A percentile compares a stretch with the other conserved stretches of the same genome.
These are phyloP conservation scores for Pezicula radicicola DNA, from an alignment of 2,329 filamentous ascomycete genomes.

Conservation along the genomic window DNA sequence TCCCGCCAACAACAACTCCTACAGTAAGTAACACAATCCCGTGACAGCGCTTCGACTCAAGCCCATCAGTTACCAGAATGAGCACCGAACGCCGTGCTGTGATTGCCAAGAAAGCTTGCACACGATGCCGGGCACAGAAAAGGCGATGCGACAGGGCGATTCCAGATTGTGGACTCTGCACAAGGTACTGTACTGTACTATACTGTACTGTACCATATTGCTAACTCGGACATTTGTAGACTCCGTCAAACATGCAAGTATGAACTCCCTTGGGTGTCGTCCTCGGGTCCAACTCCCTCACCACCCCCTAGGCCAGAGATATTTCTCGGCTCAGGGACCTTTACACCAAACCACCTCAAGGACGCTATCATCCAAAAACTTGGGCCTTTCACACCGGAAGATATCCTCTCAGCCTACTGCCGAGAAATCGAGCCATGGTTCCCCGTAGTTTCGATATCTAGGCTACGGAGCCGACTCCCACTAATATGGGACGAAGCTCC, in stretches of 20 bases:
- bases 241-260: conserved; percentile 13
- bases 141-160: conserved; percentile 15
- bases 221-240: conserved; percentile 10
- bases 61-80: conserved; percentile 4
- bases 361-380: conserved; percentile 12
- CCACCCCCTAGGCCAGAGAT: conserved; percentile 5
- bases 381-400: conserved; percentile 4
- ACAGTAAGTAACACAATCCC: too few relatives aligned
- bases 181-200: conserved; percentile 6
- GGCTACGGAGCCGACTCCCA: conserved; percentile 10
- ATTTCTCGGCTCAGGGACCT: conserved; percentile 1
- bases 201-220: conserved; percentile 1
- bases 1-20: too few relatives aligned
- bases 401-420: conserved; percentile 8
- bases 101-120: conserved; percentile 14
- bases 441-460: conserved; percentile 5
- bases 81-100: conserved; percentile 1
- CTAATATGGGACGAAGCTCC: conserved; percentile 11
- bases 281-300: conserved; percentile 10
- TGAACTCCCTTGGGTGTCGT: conserved; percentile 4
- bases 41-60: too few relatives aligned
- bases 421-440: conserved; percentile 15
- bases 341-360: conserved; percentile 10
- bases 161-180: conserved; percentile 15
- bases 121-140: conserved; percentile 17